Conservation (phyloP, 2,329 filamentous ascomycete genomes). For the Cercospora sp. region DNA sequence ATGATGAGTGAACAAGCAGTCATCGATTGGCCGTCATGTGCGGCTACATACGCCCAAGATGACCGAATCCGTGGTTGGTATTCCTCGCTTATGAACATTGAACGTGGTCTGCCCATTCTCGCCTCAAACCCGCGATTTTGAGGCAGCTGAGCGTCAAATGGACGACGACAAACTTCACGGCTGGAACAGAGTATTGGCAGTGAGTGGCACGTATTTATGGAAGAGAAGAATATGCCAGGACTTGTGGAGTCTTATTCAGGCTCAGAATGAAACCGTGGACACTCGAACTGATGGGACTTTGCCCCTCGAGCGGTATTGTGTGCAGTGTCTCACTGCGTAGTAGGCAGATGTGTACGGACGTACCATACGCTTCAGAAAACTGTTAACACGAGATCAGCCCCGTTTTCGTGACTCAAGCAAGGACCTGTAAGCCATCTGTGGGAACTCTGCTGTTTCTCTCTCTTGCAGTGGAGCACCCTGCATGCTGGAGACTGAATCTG, state of each 20-base stretch:
- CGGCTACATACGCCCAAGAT: background rate
- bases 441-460: too few relatives aligned
- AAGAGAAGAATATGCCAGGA: background rate
- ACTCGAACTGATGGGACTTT: too few relatives aligned
- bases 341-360: too few relatives aligned
- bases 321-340: too few relatives aligned
- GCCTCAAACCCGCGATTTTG: background rate
- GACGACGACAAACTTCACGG: background rate
- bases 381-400: background rate
- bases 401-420: too few relatives aligned
- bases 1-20: conserved; percentile 29
- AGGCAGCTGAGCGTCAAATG: background rate
- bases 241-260: too few relatives aligned
- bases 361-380: background rate
- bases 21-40: background rate
- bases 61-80: background rate
- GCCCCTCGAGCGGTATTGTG: too few relatives aligned
- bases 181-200: background rate
- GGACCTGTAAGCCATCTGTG: too few relatives aligned
- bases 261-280: too few relatives aligned
- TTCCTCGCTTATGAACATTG: background rate
- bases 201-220: background rate
- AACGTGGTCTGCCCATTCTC: background rate
- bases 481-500: background rate
- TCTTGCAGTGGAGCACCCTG: too few relatives aligned